These are phyloP conservation scores for Suillus lakei DNA, from an alignment of 768 basidiomycete species.

Conservation along the genomic window DNA sequence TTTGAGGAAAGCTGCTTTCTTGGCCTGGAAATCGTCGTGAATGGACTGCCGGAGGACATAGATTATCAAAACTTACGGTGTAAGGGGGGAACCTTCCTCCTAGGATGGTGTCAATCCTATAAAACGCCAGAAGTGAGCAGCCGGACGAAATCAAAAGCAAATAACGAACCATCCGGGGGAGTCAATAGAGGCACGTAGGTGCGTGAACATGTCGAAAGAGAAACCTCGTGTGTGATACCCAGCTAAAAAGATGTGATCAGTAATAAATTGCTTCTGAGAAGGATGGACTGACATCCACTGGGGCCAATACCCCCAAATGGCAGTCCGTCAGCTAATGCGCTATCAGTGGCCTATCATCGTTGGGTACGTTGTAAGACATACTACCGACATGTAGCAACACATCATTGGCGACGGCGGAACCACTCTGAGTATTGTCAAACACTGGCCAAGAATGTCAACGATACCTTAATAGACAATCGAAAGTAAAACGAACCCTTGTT, in stretches of 20 bases:
- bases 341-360: not conserved
- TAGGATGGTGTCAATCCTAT: conserved; percentile 29
- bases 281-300: conserved; percentile 63
- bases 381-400: conserved; percentile 62
- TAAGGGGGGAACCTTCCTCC: conserved; percentile 37
- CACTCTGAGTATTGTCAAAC: conserved; percentile 71
- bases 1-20: conserved; percentile 30
- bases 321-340: conserved; percentile 53
- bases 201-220: conserved; percentile 80
- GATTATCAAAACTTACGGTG: conserved; percentile 20
- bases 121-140: conserved; percentile 8
- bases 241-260: conserved; percentile 40
- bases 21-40: conserved; percentile 15
- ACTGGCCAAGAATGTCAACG: conserved; percentile 44
- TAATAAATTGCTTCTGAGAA: conserved; percentile 2
- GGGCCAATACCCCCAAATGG: conserved; percentile 78
- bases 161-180: conserved; percentile 40
- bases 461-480: not conserved
- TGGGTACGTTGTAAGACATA: conserved; percentile 30
- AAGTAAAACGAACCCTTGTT: conserved; percentile 52
- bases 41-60: not conserved
- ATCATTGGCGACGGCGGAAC: conserved; percentile 74
- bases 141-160: no score
- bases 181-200: conserved; percentile 60
- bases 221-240: conserved; percentile 77